Percentiles rank a stretch among this genome's conserved stretches.
phyloP scores from a whole-genome alignment of 2,329 filamentous ascomycete species.

The Fusarium sp. region DNA sequence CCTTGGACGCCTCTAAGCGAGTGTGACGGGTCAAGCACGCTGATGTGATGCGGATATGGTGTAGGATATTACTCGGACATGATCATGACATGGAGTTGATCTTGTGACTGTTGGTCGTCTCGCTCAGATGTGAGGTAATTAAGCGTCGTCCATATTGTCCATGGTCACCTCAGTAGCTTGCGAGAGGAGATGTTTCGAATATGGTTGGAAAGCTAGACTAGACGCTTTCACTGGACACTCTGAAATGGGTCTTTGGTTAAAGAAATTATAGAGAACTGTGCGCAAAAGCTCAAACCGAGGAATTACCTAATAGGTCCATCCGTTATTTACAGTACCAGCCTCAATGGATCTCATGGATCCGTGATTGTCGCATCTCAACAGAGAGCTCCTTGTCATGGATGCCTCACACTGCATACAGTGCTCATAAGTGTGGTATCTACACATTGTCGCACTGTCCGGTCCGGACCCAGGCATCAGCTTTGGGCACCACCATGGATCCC shows the following conservation, averaged over 20 bases:
- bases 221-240: neutral
- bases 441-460: slow-evolving; percentile 15
- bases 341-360: neutral
- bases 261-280: neutral
- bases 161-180: neutral
- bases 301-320: neutral
- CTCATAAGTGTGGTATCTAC: neutral
- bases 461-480: slow-evolving; percentile 26
- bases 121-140: neutral
- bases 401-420: slow-evolving; percentile 7
- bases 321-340: neutral
- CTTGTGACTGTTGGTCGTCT: neutral
- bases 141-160: neutral
- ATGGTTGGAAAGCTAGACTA: neutral
- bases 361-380: neutral
- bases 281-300: neutral
- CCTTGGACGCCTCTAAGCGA: slow-evolving; percentile 21
- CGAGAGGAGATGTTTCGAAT: neutral
- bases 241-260: neutral
- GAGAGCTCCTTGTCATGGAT: neutral
- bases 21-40: slow-evolving; percentile 10
- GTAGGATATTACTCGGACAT: neutral
- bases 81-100: neutral
- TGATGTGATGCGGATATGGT: slow-evolving; percentile 28
- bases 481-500: slow-evolving; percentile 22